These are phyloP conservation scores for Aspergillus sp. DNA, from an alignment of 2,329 filamentous ascomycete genomes.

Conservation along the genomic window DNA sequence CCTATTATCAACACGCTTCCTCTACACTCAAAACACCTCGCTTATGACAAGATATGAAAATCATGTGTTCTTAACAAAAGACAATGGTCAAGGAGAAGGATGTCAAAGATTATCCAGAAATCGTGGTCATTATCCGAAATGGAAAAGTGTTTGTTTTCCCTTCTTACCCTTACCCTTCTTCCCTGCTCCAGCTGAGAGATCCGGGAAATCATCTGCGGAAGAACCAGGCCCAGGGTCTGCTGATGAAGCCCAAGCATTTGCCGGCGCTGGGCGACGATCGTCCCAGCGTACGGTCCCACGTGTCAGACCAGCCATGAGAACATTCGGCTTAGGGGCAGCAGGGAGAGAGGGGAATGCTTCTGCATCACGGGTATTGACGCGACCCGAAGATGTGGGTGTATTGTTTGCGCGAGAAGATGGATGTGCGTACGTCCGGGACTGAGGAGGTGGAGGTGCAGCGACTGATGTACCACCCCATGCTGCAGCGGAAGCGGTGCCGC, in stretches of 20 bases:
- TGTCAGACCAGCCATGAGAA: constrained; percentile 51
- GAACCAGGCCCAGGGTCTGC: constrained; percentile 24
- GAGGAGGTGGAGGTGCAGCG: constrained; percentile 23
- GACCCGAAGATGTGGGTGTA: constrained; percentile 18
- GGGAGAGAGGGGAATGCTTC: constrained; percentile 84
- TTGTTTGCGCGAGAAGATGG: constrained; percentile 28
- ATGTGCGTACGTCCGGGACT: constrained; percentile 23
- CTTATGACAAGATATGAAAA: neutral
- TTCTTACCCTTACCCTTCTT: constrained; percentile 42
- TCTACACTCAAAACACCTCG: constrained; percentile 2
- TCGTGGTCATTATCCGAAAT: constrained; percentile 33
- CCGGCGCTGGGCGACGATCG: constrained; percentile 33
- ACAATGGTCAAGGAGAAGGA: neutral
- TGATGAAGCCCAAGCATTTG: constrained; percentile 40
- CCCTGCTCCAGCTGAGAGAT: constrained; percentile 24
- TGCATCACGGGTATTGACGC: constrained; percentile 26
- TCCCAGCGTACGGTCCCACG: constrained; percentile 49
- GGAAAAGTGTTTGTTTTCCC: constrained; percentile 42
- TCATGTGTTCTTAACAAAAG: neutral
- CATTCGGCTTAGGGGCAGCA: constrained; percentile 68
- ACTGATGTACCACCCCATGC: constrained; percentile 26
- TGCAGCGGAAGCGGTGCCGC: constrained; percentile 19
- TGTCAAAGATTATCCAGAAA: neutral
- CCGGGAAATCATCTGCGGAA: constrained; percentile 20
- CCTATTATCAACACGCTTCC: neutral